phyloP scores from a whole-genome alignment of 1,139 yeast genomes.

The Yamadazyma atmosphaerica region DNA sequence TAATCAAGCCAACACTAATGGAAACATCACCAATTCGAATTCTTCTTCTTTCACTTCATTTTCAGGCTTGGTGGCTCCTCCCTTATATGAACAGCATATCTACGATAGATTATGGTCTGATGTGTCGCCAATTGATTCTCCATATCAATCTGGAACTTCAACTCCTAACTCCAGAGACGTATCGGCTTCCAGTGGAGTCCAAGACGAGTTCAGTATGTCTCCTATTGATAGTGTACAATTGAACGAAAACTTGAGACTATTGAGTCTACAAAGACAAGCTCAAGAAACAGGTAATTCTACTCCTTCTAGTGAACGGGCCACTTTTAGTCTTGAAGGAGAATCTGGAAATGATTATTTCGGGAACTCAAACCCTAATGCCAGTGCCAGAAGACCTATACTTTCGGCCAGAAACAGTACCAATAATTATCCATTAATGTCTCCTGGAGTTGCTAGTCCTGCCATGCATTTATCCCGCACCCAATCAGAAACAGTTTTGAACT shows the following conservation, averaged over 20 bases:
- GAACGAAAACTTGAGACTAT: slow-evolving; percentile 53
- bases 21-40: slow-evolving; percentile 21
- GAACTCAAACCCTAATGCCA: neutral
- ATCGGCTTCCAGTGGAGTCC: slow-evolving; percentile 23
- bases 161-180: slow-evolving; percentile 37
- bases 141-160: slow-evolving; percentile 51
- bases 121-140: slow-evolving; percentile 58
- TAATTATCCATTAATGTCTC: slow-evolving; percentile 22
- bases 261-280: slow-evolving; percentile 51
- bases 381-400: slow-evolving; percentile 11
- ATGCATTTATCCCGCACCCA: slow-evolving; percentile 59
- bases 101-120: slow-evolving; percentile 86
- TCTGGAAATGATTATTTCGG: slow-evolving; percentile 17
- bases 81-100: slow-evolving; percentile 80
- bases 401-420: slow-evolving; percentile 10
- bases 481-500: slow-evolving; percentile 32
- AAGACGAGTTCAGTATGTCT: slow-evolving; percentile 36
- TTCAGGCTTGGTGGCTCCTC: slow-evolving; percentile 74
- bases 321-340: slow-evolving; percentile 46
- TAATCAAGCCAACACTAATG: slow-evolving; percentile 18
- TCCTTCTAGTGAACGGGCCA: slow-evolving; percentile 28
- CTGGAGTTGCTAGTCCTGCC: slow-evolving; percentile 51
- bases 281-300: slow-evolving; percentile 22
- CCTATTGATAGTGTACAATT: slow-evolving; percentile 45
- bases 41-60: slow-evolving; percentile 34